phyloP scores from a whole-genome alignment of 768 basidiomycete species.

The Sporobolomyces roseus region DNA sequence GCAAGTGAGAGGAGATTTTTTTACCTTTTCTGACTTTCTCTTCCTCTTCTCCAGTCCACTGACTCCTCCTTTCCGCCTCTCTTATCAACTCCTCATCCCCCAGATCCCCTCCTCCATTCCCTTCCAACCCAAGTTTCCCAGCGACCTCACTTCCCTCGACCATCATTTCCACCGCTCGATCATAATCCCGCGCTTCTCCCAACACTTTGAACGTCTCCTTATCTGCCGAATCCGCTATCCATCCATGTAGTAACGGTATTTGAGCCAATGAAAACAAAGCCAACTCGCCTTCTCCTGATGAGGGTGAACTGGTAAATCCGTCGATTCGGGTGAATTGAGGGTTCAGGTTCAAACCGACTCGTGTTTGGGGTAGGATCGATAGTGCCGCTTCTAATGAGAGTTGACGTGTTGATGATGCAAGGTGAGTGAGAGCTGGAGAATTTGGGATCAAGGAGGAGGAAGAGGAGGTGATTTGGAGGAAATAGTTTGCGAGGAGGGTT shows the following conservation, averaged over 20 bases:
- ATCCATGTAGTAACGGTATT: constrained; percentile 80
- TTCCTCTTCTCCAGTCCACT: constrained; percentile 58
- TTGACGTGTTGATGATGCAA: constrained; percentile 45
- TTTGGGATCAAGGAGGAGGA: not conserved
- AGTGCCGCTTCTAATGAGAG: constrained; percentile 61
- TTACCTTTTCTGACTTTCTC: constrained; percentile 68
- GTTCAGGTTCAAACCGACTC: constrained; percentile 85
- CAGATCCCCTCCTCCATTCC: constrained; percentile 55
- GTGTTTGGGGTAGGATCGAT: constrained; percentile 70
- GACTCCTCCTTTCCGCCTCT: constrained; percentile 35
- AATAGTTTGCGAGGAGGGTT: constrained; percentile 74
- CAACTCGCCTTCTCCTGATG: constrained; percentile 63
- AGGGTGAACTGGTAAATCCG: constrained; percentile 48
- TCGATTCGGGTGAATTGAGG: constrained; percentile 62
- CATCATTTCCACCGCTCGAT: constrained; percentile 67
- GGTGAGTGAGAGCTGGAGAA: not conserved
- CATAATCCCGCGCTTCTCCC: constrained; percentile 57
- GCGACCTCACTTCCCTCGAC: constrained; percentile 71
- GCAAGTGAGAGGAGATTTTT: constrained; percentile 34
- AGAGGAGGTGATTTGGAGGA: constrained; percentile 54
- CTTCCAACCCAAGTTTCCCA: constrained; percentile 2
- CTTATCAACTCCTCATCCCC: constrained; percentile 36
- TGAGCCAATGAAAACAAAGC: constrained; percentile 77
- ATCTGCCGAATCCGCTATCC: constrained; percentile 53
- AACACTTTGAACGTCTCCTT: constrained; percentile 43